These are phyloP conservation scores for Imleria badia DNA, from an alignment of 768 basidiomycete genomes.

Conservation along the genomic window DNA sequence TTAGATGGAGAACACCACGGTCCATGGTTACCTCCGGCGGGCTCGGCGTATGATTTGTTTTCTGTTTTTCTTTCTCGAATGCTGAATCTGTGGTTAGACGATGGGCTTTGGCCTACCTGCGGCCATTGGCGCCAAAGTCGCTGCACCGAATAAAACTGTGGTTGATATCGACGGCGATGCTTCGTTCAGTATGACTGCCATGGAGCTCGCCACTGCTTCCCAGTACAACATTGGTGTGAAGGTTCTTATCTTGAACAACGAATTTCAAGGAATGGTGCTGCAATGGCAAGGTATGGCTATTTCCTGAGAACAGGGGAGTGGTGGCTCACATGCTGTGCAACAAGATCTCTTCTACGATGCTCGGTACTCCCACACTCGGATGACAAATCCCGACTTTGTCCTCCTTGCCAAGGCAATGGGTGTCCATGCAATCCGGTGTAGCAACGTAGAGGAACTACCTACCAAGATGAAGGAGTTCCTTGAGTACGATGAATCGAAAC, in stretches of 20 bases:
- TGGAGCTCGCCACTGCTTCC: constrained; percentile 95
- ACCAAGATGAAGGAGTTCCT: constrained; percentile 99
- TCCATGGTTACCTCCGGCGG: constrained; percentile 94
- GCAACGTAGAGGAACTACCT: constrained; percentile 70
- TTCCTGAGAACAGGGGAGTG: neutral
- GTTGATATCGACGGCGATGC: constrained; percentile 98
- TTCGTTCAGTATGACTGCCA: constrained; percentile 98
- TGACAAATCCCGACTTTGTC: constrained; percentile 96
- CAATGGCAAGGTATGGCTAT: constrained; percentile 89
- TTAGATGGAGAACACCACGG: constrained; percentile 84
- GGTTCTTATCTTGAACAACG: constrained; percentile 90
- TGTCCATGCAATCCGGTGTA: constrained; percentile 85
- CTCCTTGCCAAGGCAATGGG: constrained; percentile 88
- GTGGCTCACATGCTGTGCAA: constrained; percentile 1
- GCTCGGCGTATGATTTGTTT: constrained; percentile 66
- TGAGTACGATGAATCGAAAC: constrained; percentile 85
- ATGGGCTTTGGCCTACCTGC: constrained; percentile 98
- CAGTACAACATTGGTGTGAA: constrained; percentile 95
- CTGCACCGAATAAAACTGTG: constrained; percentile 88
- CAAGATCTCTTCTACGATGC: constrained; percentile 93
- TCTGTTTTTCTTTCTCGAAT: neutral
- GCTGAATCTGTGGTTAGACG: constrained; percentile 50
- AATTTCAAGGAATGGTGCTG: constrained; percentile 98
- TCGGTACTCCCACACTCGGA: constrained; percentile 94
- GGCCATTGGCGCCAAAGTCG: constrained; percentile 96